Evolutionary conservation across 495 filamentous ascomycete species (phyloP).

Genomic region (Sordaria brevicollis): DNA sequence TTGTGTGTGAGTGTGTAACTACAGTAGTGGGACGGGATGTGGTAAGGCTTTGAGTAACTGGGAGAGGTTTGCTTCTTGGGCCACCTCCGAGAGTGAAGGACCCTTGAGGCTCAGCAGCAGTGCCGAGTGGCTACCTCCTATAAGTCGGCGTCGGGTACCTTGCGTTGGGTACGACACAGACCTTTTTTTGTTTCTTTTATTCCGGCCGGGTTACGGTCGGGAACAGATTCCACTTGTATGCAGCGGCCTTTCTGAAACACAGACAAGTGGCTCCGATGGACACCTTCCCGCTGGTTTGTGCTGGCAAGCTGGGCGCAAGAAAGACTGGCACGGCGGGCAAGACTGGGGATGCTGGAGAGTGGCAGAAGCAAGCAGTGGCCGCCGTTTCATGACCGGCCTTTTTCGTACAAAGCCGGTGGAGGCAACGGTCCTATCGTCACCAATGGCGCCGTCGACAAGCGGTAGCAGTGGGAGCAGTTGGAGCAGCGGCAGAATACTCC

Average conservation of each 20-base stretch:
- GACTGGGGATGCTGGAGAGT: background rate
- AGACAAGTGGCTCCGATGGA: conserved; percentile 18
- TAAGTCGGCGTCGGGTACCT: background rate
- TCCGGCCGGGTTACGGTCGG: conserved; percentile 12
- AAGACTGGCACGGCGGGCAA: background rate
- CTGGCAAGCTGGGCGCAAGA: background rate
- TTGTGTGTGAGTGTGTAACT: background rate
- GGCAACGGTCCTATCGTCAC: conserved; percentile 9
- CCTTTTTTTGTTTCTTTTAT: background rate
- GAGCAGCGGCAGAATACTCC: background rate
- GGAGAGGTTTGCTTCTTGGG: background rate
- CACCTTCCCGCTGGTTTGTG: background rate
- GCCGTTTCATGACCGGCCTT: conserved; percentile 5
- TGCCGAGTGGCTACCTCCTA: background rate
- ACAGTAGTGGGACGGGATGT: background rate
- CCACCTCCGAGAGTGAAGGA: background rate
- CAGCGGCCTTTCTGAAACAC: conserved; percentile 20
- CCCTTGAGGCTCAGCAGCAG: background rate
- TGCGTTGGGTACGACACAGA: conserved; percentile 7
- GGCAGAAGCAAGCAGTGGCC: conserved; percentile 5
- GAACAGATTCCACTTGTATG: conserved; percentile 9
- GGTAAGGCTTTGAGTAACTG: background rate
- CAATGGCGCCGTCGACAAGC: conserved; percentile 12
- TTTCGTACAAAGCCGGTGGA: conserved; percentile 4
- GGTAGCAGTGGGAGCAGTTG: background rate